Evolutionary conservation across 768 basidiomycete genomes (phyloP).

Genomic region (Russula virescens): DNA sequence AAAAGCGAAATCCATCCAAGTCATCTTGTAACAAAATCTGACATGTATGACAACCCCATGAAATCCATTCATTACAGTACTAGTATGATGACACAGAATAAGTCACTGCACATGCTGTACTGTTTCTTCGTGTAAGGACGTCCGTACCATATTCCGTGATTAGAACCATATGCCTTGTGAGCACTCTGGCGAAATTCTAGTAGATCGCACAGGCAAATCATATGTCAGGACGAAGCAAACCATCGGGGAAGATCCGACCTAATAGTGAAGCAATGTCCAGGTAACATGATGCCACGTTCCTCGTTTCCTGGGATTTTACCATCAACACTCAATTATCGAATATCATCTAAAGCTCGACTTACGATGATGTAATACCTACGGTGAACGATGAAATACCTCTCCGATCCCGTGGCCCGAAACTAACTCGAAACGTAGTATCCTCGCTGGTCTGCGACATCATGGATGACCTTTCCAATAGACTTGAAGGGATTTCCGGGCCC

Average conservation of each 20-base stretch:
- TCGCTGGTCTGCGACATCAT: slow-evolving; percentile 37
- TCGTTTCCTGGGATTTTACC: too few relatives aligned
- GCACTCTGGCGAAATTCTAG: too few relatives aligned
- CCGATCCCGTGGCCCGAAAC: slow-evolving; percentile 89
- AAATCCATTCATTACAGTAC: too few relatives aligned
- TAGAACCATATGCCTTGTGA: too few relatives aligned
- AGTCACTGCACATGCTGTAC: too few relatives aligned
- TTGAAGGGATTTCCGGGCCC: too few relatives aligned
- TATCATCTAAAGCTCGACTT: slow-evolving; percentile 27
- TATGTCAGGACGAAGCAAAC: slow-evolving; percentile 27
- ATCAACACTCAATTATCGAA: background rate
- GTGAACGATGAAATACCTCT: slow-evolving; percentile 67
- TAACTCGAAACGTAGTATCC: slow-evolving; percentile 63
- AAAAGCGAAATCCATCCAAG: too few relatives aligned
- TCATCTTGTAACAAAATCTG: too few relatives aligned
- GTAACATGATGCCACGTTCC: slow-evolving; percentile 74
- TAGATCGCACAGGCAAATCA: too few relatives aligned
- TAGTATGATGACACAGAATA: too few relatives aligned
- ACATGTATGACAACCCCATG: too few relatives aligned
- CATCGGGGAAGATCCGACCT: slow-evolving; percentile 87
- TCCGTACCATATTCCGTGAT: too few relatives aligned
- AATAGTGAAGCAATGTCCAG: slow-evolving; percentile 90
- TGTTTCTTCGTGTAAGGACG: slow-evolving; percentile 52
- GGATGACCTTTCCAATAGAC: slow-evolving; percentile 67
- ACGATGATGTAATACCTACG: slow-evolving; percentile 81